A percentile compares a stretch with the other conserved stretches of the same genome.
These are phyloP conservation scores for Pythium pyrilobum DNA, from an alignment of 352 stramenopile genomes.

Conservation along the genomic window DNA sequence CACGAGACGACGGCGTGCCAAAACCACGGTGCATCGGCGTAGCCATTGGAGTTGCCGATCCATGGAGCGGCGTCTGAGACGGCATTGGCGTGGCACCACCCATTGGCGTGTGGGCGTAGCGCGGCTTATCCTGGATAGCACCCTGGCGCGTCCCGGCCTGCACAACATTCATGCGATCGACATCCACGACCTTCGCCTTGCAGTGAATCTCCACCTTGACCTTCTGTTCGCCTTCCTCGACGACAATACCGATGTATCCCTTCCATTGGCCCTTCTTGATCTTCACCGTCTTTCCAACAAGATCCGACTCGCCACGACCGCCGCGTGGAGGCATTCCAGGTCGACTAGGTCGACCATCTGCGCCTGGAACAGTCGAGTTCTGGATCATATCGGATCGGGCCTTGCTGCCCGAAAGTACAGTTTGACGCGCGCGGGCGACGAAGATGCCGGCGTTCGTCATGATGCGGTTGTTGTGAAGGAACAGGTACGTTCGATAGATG, in stretches of 20 bases:
- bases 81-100: constrained; percentile 71
- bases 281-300: constrained; percentile 88
- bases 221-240: constrained; percentile 86
- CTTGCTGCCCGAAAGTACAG: constrained; percentile 84
- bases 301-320: constrained; percentile 60
- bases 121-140: constrained; percentile 48
- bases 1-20: constrained; percentile 64
- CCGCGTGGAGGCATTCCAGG: constrained; percentile 26
- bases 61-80: constrained; percentile 80
- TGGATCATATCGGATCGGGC: constrained; percentile 82
- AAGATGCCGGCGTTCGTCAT: constrained; percentile 88
- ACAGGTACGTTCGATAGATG: constrained; percentile 87
- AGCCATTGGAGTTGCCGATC: constrained; percentile 84
- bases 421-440: constrained; percentile 74
- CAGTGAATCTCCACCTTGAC: constrained; percentile 91
- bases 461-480: constrained; percentile 89
- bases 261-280: constrained; percentile 91
- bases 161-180: constrained; percentile 74
- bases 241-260: constrained; percentile 90
- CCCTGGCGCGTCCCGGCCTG: constrained; percentile 77
- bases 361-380: constrained; percentile 70
- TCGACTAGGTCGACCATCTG: constrained; percentile 42
- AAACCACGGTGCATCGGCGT: constrained; percentile 81
- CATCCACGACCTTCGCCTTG: constrained; percentile 85
- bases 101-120: constrained; percentile 73